Percentiles rank a stretch among this genome's conserved stretches.
Conservation (phyloP, 306 rosid species). For the Fragaria iinumae region DNA sequence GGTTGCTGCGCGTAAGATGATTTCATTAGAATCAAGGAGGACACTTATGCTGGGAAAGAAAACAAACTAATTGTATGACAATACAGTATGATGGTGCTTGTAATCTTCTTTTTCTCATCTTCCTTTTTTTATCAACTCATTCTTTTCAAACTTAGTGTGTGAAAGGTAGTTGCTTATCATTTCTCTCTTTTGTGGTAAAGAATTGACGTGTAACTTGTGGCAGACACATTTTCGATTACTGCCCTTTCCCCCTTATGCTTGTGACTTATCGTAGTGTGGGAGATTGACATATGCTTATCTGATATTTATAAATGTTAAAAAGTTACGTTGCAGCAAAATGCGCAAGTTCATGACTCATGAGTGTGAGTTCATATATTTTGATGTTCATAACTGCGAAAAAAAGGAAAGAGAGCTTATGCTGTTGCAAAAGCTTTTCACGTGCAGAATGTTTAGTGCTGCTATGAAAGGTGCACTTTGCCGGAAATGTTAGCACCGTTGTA, state of each 20-base stretch:
- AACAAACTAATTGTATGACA: slow-evolving; percentile 46
- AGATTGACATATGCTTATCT: slow-evolving; percentile 1
- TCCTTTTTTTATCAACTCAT: slow-evolving; percentile 20
- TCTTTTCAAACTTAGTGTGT: slow-evolving; percentile 52
- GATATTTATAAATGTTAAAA: not conserved
- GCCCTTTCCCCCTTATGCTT: slow-evolving; percentile 4
- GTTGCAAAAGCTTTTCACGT: not conserved
- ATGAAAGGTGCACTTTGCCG: not conserved
- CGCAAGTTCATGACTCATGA: not conserved
- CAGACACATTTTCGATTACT: slow-evolving; percentile 15
- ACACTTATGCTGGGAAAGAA: slow-evolving; percentile 20
- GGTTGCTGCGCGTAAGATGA: slow-evolving; percentile 67
- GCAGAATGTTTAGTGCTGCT: not conserved
- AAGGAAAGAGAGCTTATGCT: not conserved
- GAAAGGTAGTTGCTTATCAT: slow-evolving; percentile 45
- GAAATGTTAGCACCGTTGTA: not conserved
- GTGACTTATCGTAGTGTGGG: slow-evolving; percentile 11
- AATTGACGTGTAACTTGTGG: slow-evolving; percentile 25
- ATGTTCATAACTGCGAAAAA: not conserved
- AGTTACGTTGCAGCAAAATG: not conserved
- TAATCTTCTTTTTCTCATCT: slow-evolving; percentile 28
- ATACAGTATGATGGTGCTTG: slow-evolving; percentile 45
- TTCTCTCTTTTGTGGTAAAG: slow-evolving; percentile 22
- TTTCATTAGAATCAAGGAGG: slow-evolving; percentile 22
- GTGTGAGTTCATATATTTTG: not conserved